Conservation (phyloP, 495 filamentous ascomycete species). For the Copromyces sp. region DNA sequence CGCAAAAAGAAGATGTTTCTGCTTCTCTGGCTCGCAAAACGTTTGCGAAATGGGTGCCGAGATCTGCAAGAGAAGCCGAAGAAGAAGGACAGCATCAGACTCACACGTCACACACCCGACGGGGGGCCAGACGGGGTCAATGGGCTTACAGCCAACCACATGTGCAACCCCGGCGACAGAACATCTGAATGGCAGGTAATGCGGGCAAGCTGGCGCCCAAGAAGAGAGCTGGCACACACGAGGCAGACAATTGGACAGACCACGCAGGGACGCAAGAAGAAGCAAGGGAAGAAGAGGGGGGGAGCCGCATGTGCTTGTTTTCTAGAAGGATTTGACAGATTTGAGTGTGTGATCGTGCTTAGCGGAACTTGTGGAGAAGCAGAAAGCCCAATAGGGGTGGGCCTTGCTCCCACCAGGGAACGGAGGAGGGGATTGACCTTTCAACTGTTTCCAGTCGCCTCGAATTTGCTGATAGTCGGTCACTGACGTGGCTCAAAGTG, state of each 20-base stretch:
- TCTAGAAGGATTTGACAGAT: slow-evolving; percentile 29
- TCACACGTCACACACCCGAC: slow-evolving; percentile 11
- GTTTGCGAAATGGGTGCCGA: not conserved
- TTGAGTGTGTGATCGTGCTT: slow-evolving; percentile 15
- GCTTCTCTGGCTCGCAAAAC: not conserved
- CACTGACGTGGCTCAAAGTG: not conserved
- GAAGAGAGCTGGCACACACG: not conserved
- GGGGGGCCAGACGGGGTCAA: not conserved
- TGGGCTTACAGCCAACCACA: slow-evolving; percentile 4
- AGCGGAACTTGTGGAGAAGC: slow-evolving; percentile 16
- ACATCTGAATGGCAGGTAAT: not conserved
- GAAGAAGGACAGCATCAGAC: slow-evolving; percentile 14
- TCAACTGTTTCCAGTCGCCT: not conserved
- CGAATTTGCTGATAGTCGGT: not conserved
- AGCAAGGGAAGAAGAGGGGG: not conserved
- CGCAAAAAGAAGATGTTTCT: not conserved
- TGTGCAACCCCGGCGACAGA: not conserved
- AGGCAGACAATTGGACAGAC: not conserved
- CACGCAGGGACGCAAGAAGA: not conserved
- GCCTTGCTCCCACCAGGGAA: slow-evolving; percentile 10
- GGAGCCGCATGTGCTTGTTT: slow-evolving; percentile 18
- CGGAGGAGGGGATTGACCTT: slow-evolving; percentile 3
- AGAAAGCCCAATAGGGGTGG: slow-evolving; percentile 7
- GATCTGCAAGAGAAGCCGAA: slow-evolving; percentile 22
- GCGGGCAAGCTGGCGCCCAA: not conserved